phyloP scores from a whole-genome alignment of 768 basidiomycete species.

The Hirschioporus abietinus region DNA sequence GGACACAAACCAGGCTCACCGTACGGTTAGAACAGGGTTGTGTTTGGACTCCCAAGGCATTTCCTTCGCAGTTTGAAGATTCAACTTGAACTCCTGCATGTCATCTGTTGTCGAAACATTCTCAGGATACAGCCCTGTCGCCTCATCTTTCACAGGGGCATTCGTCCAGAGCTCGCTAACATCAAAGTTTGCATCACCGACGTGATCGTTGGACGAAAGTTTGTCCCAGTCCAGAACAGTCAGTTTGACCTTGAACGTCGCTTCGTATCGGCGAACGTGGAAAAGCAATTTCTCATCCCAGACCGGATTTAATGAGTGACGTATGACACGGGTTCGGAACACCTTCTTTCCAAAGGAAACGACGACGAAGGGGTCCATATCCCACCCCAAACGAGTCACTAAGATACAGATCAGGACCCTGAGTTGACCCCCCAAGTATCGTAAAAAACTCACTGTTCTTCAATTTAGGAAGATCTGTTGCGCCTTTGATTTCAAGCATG shows the following conservation, averaged over 20 bases:
- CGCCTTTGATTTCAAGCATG: conserved; percentile 85
- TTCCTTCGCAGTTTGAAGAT: conserved; percentile 55
- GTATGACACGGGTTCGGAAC: conserved; percentile 85
- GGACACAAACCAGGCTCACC: conserved; percentile 33
- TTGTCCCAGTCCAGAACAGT: conserved; percentile 97
- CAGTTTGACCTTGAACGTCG: conserved; percentile 69
- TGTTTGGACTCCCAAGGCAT: conserved; percentile 69
- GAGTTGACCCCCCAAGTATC: background rate
- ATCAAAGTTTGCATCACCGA: conserved; percentile 74
- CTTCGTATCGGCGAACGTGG: conserved; percentile 88
- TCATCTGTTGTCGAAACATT: conserved; percentile 45
- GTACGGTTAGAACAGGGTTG: conserved; percentile 62
- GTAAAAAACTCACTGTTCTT: conserved; percentile 67
- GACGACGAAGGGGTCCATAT: conserved; percentile 98
- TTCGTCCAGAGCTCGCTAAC: conserved; percentile 55
- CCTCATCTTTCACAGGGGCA: conserved; percentile 44
- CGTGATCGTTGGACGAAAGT: conserved; percentile 78
- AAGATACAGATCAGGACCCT: conserved; percentile 5
- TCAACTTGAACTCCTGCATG: conserved; percentile 71
- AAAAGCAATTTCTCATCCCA: conserved; percentile 97
- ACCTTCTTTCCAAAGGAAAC: conserved; percentile 96
- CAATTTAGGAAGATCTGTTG: conserved; percentile 77
- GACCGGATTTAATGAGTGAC: conserved; percentile 77
- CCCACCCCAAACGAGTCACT: conserved; percentile 87
- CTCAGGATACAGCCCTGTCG: conserved; percentile 47